These are phyloP conservation scores for Vaccinium myrtillus DNA, from an alignment of 148 eudicot species.

Conservation along the genomic window DNA sequence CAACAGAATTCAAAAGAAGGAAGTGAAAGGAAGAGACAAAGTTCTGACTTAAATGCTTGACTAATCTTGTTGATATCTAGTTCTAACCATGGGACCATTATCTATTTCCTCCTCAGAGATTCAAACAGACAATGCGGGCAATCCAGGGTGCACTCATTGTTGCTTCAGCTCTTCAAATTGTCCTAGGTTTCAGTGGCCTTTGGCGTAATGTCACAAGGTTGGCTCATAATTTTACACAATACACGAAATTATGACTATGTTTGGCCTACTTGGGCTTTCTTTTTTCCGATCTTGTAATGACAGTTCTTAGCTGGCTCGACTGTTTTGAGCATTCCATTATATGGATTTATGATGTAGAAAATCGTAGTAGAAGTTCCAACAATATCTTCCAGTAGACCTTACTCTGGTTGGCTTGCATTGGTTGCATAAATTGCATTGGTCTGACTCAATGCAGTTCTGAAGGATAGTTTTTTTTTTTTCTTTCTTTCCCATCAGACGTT, in stretches of 20 bases:
- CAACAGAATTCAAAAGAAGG: not conserved
- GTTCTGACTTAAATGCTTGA: not conserved
- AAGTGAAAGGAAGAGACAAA: conserved; percentile 18
- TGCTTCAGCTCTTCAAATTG: conserved; percentile 92
- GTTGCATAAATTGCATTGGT: not conserved
- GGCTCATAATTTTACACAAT: conserved; percentile 15
- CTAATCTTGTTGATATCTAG: not conserved
- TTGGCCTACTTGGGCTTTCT: not conserved
- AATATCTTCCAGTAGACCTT: not conserved
- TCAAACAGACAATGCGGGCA: conserved; percentile 76
- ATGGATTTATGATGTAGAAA: not conserved
- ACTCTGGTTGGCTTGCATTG: not conserved
- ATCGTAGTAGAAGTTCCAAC: not conserved
- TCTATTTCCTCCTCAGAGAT: conserved; percentile 48
- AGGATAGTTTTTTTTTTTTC: not conserved
- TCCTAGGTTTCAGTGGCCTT: conserved; percentile 96
- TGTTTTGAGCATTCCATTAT: not conserved
- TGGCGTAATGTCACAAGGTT: conserved; percentile 96
- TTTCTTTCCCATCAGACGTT: not conserved
- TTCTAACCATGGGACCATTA: conserved; percentile 5
- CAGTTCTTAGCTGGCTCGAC: not conserved
- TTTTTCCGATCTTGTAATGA: not conserved
- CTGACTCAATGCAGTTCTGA: not conserved
- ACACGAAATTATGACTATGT: not conserved
- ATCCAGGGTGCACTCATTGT: conserved; percentile 94